A percentile compares a stretch with the other conserved stretches of the same genome.
These are phyloP conservation scores for Licmophora abbreviata DNA, from an alignment of 108 stramenopile species.

Conservation along the genomic window DNA sequence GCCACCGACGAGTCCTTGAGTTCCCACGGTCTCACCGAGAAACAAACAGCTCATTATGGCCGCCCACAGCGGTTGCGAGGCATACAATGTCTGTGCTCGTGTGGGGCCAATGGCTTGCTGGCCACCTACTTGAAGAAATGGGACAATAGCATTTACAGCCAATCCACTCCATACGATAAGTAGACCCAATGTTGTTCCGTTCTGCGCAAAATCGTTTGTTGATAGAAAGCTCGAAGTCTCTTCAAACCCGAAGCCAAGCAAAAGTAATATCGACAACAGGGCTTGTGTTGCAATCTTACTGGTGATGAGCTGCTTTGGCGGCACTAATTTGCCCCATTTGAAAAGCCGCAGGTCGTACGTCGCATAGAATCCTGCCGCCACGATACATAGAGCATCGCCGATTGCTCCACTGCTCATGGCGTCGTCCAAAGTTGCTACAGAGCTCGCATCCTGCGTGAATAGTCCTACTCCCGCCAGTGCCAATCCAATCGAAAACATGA, in stretches of 20 bases:
- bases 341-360: conserved; percentile 69
- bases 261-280: conserved; percentile 28
- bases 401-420: neutral
- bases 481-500: conserved; percentile 45
- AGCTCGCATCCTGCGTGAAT: conserved; percentile 49
- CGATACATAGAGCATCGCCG: conserved; percentile 56
- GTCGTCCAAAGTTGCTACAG: neutral
- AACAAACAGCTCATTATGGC: conserved; percentile 48
- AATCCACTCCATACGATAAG: conserved; percentile 56
- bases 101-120: conserved; percentile 69
- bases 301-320: conserved; percentile 47
- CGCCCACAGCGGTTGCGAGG: conserved; percentile 78
- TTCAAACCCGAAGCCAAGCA: conserved; percentile 14
- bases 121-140: conserved; percentile 67
- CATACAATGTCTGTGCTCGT: conserved; percentile 63
- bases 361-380: conserved; percentile 69
- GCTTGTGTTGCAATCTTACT: conserved; percentile 66
- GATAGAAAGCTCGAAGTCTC: conserved; percentile 15
- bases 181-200: conserved; percentile 19
- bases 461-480: conserved; percentile 56
- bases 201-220: conserved; percentile 9
- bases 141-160: conserved; percentile 68
- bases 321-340: conserved; percentile 54
- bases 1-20: conserved; percentile 52
- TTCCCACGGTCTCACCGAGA: conserved; percentile 47